A percentile compares a stretch with the other conserved stretches of the same genome.
Conservation (phyloP, 2,329 filamentous ascomycete species). For the Stagonosporopsis vannaccii region DNA sequence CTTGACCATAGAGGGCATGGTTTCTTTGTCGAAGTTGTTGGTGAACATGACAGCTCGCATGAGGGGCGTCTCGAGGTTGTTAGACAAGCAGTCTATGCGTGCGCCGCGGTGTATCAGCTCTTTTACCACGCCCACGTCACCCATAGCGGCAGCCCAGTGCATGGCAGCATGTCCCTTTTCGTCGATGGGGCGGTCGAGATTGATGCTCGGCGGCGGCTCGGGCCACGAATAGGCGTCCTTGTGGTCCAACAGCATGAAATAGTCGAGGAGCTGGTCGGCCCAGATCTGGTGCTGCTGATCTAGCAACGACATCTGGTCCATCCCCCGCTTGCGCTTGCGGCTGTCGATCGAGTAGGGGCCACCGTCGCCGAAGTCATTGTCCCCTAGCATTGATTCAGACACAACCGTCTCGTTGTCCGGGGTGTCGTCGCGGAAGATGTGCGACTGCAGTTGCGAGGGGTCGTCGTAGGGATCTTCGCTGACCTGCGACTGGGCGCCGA, state of each 20-base stretch:
- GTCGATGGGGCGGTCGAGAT: conserved; percentile 92
- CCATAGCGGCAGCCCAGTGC: conserved; percentile 98
- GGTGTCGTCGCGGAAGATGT: conserved; percentile 76
- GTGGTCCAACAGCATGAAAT: conserved; percentile 87
- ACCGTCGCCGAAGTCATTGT: conserved; percentile 78
- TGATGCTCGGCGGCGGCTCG: conserved; percentile 83
- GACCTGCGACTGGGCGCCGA: conserved; percentile 39
- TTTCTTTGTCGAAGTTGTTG: conserved; percentile 93
- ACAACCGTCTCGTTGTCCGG: conserved; percentile 84
- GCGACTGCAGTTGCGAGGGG: conserved; percentile 52
- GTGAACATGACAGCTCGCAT: conserved; percentile 96
- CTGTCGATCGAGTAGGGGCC: conserved; percentile 64
- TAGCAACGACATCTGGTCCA: conserved; percentile 68
- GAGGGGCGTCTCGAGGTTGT: conserved; percentile 79
- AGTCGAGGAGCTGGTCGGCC: conserved; percentile 91
- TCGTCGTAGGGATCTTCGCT: conserved; percentile 70
- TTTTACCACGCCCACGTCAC: conserved; percentile 88
- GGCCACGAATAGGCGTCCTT: conserved; percentile 75
- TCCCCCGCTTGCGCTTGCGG: conserved; percentile 79
- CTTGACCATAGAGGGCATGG: conserved; percentile 83
- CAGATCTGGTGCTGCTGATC: conserved; percentile 91
- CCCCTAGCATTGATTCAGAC: conserved; percentile 83
- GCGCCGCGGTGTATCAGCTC: conserved; percentile 85
- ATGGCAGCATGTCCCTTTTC: conserved; percentile 90
- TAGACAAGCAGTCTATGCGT: conserved; percentile 71